These are phyloP conservation scores for Hypholoma fasciculare DNA, from an alignment of 768 basidiomycete genomes.

Conservation along the genomic window DNA sequence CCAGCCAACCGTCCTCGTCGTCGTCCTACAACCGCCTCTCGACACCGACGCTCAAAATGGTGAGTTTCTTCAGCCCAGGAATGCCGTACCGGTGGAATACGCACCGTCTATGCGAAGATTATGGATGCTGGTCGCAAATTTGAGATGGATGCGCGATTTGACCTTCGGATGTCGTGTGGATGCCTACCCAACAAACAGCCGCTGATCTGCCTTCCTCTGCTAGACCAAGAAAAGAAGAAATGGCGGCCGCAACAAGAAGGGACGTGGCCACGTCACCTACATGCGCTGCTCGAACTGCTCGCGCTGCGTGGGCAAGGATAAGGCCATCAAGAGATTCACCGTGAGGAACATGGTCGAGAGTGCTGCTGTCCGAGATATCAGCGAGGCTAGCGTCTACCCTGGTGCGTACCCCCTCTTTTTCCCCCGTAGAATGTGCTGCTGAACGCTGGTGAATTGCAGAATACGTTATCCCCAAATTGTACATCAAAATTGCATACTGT, in stretches of 20 bases:
- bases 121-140: conserved; percentile 19
- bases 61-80: conserved; percentile 27
- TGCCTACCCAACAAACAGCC: background rate
- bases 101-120: conserved; percentile 20
- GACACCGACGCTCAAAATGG: conserved; percentile 41
- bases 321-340: conserved; percentile 99
- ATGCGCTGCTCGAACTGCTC: conserved; percentile 99
- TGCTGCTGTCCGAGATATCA: conserved; percentile 96
- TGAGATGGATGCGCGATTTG: conserved; percentile 36
- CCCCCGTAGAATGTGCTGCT: background rate
- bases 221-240: conserved; percentile 99
- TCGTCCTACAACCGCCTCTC: conserved; percentile 37
- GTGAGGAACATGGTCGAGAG: conserved; percentile 99
- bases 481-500: conserved; percentile 99
- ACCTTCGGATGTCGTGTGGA: conserved; percentile 33
- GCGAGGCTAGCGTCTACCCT: conserved; percentile 90
- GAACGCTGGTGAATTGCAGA: conserved; percentile 47
- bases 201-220: conserved; percentile 19
- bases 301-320: conserved; percentile 97
- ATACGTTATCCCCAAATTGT: conserved; percentile 94
- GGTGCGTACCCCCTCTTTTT: conserved; percentile 50
- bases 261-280: conserved; percentile 93
- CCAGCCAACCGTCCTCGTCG: conserved; percentile 27
- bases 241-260: conserved; percentile 99
- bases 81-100: background rate